Evolutionary conservation across 805 yeast genomes (phyloP), one percentile per base, ranked within the genome.

Genomic region (Yamadazyma sp.): DNA sequence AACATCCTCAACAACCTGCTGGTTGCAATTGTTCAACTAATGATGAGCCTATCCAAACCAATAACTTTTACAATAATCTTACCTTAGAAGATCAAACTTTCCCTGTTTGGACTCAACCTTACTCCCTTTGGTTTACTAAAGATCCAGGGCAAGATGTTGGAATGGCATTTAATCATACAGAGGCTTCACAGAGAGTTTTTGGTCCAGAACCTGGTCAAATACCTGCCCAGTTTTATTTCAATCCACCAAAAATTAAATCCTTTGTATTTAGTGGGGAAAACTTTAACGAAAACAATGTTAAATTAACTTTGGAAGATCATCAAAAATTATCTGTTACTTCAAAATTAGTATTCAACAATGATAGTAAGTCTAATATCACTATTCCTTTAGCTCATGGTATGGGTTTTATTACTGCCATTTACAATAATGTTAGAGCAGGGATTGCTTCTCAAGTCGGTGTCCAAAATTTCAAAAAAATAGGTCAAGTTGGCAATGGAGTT

Each of bases 61-160:
- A 86, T 56, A 84, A 85, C 51, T 86, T 85, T 50, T 86, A 80
- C 54, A 81, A 83, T 23, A 86, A 86, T 57, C 58, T 86, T 55
- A 56, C 85, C 8, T 67, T 86, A 23, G 87, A 72, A 1, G 69
- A 70, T 36, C 91, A 82, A 51, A 74, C 77, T 2, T 65, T 75
- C 38, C 86, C 91, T 0, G 73, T 79, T 0, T 86, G 89, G 88
- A 77, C 91, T 0, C 87, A 82, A 47, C 95, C 95, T 1, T 85
- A 84, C 50, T 76, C 86, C 20, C 60, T 83, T 5, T 85, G 89
- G 91, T 68, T 68, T 42, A 63, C 80, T 7, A 75, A 65, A 36
- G 70, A 64, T 26, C 62, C 60, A 2, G 56, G 51, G 5, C 62
- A 62, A 30, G 77, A 71, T 35, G 62, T 58, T 21, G 95, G 95